Evolutionary conservation across 305 asterid species (phyloP), one percentile per base, ranked within the genome.

Genomic region (Vinca major): DNA sequence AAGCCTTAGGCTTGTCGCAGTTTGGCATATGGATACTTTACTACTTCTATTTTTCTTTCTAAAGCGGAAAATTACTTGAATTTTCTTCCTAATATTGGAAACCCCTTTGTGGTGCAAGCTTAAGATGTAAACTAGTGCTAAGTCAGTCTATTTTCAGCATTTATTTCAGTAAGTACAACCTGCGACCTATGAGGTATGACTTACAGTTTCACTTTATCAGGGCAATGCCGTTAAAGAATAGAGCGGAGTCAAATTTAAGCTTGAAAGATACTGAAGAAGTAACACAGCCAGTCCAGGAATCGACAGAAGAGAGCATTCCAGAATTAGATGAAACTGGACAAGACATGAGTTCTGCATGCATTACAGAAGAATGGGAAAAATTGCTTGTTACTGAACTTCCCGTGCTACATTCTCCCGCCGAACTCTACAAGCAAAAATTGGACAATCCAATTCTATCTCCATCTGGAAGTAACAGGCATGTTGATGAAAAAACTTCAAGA

Each of bases 401-500:
- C 61, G 83, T 73, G 61, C 67, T 77, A 63, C 75, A 64, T 63
- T 86, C 92, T 61, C 87, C 88, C 40, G 44, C 81, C 44, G 77
- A 78, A 62, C 58, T 66, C 73, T 79, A 84, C 72, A 75, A 65
- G 71, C 76, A 82, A 57, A 83, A 81, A 68, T 63, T 78, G 51
- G 85, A 85, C 39, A 79, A 74, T 74, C 73, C 49, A 20, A 70
- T 80, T 48, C 62, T 71, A 64, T 82, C 96, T 5, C 86, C 89
- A 61, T 70, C 83, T 49, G 85, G 80, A 75, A 78, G 58, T 66
- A 80, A 65, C 74, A 85, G 73, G 81, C 88, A 79, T 73, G 48
- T 86, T 60, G 96, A 92, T 72, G 96, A 84, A 66, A 88, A 83
- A 80, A 92, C 98, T 66, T 80, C 95, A 51, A 77, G 94, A 77